Evolutionary conservation across 1,284 basidiomycete species (phyloP).

Genomic region (Trametes hirsuta): DNA sequence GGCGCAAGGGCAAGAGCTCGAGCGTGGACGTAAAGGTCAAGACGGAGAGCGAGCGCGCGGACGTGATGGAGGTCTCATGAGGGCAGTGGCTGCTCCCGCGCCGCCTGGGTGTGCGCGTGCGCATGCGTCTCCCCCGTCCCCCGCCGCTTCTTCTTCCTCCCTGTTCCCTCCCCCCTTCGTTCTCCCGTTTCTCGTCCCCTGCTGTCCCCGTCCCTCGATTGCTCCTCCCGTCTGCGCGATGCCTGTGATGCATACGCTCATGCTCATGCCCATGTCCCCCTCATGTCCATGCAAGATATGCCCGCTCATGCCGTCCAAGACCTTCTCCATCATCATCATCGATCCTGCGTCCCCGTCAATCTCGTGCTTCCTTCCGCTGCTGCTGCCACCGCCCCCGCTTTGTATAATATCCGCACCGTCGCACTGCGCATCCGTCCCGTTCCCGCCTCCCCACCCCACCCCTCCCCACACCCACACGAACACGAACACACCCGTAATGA

Average conservation of each 20-base stretch:
- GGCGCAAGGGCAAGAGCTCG: constrained; percentile 26
- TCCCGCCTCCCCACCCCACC: neutral
- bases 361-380: neutral
- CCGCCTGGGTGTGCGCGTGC: neutral
- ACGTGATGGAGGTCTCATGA: constrained; percentile 28
- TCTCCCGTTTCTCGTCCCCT: neutral
- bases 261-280: neutral
- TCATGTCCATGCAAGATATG: neutral
- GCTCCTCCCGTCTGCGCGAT: neutral
- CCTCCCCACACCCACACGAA: too few relatives aligned
- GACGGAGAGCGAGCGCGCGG: constrained; percentile 29
- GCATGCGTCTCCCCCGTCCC: neutral
- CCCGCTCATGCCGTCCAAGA: neutral
- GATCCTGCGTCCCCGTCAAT: too few relatives aligned
- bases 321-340: neutral
- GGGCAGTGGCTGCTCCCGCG: neutral
- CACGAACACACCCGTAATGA: neutral
- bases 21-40: constrained; percentile 35
- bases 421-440: neutral
- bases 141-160: neutral
- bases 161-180: neutral
- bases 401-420: constrained; percentile 12
- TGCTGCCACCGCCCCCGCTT: neutral
- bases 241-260: constrained; percentile 2
- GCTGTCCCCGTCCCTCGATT: too few relatives aligned